phyloP scores from a whole-genome alignment of 192 early-diverging fungal genomes.

The Dissophora ornata region DNA sequence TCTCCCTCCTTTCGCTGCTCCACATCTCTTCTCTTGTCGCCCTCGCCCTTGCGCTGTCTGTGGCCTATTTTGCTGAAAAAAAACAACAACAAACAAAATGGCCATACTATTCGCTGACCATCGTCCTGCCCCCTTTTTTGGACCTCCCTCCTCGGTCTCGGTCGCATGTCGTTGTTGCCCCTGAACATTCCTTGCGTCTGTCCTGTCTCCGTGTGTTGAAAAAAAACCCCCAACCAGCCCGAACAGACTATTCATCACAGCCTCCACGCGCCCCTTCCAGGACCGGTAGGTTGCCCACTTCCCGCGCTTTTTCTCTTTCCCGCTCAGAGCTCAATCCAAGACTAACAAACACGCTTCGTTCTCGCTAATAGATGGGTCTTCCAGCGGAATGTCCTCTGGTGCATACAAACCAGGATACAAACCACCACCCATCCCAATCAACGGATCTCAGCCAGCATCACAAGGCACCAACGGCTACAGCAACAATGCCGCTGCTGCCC shows the following conservation, averaged over 20 bases:
- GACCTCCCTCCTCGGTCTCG: background rate
- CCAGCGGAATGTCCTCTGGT: slow-evolving; percentile 33
- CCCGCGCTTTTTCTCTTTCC: background rate
- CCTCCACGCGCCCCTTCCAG: slow-evolving; percentile 38
- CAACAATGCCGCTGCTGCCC: background rate
- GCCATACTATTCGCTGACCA: too few species aligned
- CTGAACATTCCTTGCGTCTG: slow-evolving; percentile 6
- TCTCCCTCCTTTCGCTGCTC: background rate
- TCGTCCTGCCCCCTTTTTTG: too few species aligned
- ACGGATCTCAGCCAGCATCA: slow-evolving; percentile 12
- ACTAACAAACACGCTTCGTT: too few species aligned
- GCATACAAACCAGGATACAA: slow-evolving; percentile 51
- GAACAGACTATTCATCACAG: slow-evolving; percentile 9
- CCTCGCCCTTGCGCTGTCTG: too few species aligned
- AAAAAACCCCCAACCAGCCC: background rate
- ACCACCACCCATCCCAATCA: slow-evolving; percentile 43
- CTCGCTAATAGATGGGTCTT: background rate
- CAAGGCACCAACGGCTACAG: background rate
- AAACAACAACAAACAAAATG: background rate
- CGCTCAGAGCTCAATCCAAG: too few species aligned
- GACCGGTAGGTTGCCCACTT: slow-evolving; percentile 17
- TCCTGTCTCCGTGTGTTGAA: background rate
- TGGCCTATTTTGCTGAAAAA: too few species aligned
- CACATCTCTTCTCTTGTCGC: background rate
- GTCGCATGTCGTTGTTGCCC: background rate